These are phyloP conservation scores for Penicillium bialowiezense DNA, from an alignment of 495 filamentous ascomycete genomes.

Conservation along the genomic window DNA sequence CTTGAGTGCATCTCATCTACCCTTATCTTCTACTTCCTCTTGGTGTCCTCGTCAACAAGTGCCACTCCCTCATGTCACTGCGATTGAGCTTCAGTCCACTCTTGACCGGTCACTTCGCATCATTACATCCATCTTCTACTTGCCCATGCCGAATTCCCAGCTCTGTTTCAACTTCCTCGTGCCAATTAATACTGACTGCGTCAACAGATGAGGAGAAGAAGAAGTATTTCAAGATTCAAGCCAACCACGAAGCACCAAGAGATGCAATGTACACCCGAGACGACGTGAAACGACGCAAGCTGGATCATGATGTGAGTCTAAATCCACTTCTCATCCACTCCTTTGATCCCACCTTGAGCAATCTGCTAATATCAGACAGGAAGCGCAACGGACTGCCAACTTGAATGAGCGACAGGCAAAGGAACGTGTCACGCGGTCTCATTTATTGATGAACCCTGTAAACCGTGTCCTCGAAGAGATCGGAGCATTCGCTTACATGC, in stretches of 20 bases:
- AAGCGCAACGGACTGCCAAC: constrained; percentile 26
- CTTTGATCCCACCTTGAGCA: neutral
- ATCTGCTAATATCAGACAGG: constrained; percentile 19
- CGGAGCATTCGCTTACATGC: no score
- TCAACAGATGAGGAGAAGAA: constrained; percentile 47
- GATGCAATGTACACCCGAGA: constrained; percentile 46
- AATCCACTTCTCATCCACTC: no score
- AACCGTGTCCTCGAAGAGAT: no score
- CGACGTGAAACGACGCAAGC: constrained; percentile 37
- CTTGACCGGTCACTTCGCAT: no score
- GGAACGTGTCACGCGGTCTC: constrained; percentile 11
- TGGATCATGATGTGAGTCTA: neutral
- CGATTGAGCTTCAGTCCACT: no score
- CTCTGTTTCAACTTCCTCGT: no score
- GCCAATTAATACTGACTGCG: neutral
- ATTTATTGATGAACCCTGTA: no score
- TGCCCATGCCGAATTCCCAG: neutral
- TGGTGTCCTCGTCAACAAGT: no score
- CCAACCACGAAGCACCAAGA: constrained; percentile 44
- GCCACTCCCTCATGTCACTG: no score
- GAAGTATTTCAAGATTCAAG: constrained; percentile 56
- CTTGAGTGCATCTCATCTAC: no score
- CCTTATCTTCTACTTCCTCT: no score
- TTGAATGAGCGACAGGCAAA: constrained; percentile 24
- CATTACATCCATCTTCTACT: no score